phyloP scores from a whole-genome alignment of 2,329 filamentous ascomycete species.

The Alternaria longipes region DNA sequence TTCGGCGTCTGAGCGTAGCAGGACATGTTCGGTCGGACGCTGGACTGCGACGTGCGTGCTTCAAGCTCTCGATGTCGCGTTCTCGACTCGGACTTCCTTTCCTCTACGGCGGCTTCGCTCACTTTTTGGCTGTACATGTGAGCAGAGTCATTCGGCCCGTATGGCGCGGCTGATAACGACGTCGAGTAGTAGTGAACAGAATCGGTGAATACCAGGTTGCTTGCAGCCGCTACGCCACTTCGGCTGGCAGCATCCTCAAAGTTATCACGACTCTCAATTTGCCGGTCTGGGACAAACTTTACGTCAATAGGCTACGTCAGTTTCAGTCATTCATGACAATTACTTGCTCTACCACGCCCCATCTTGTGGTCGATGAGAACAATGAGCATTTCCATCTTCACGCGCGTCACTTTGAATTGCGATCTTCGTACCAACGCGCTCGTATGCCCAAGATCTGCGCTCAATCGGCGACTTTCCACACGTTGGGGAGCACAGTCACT shows the following conservation, averaged over 20 bases:
- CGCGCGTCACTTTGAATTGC: conserved; percentile 29
- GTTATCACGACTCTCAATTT: conserved; percentile 11
- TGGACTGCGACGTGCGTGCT: conserved; percentile 9
- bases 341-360: conserved; percentile 3
- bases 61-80: background rate
- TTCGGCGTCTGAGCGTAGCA: conserved; percentile 10
- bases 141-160: conserved; percentile 5
- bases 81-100: conserved; percentile 3
- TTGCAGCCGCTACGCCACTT: conserved; percentile 3
- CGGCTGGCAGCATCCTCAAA: conserved; percentile 3
- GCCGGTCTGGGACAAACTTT: conserved; percentile 4
- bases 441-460: conserved; percentile 37
- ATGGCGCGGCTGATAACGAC: conserved; percentile 5
- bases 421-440: conserved; percentile 32
- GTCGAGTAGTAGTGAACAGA: background rate
- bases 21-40: conserved; percentile 3
- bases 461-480: conserved; percentile 30
- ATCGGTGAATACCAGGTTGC: conserved; percentile 4
- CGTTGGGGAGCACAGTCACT: conserved; percentile 28
- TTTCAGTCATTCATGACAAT: conserved; percentile 3
- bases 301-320: conserved; percentile 13
- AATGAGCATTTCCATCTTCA: conserved; percentile 2
- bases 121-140: conserved; percentile 7
- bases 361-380: conserved; percentile 8
- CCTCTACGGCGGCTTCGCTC: background rate